Conservation (phyloP, 73 alveolate genomes). For the Breviolum minutum region DNA sequence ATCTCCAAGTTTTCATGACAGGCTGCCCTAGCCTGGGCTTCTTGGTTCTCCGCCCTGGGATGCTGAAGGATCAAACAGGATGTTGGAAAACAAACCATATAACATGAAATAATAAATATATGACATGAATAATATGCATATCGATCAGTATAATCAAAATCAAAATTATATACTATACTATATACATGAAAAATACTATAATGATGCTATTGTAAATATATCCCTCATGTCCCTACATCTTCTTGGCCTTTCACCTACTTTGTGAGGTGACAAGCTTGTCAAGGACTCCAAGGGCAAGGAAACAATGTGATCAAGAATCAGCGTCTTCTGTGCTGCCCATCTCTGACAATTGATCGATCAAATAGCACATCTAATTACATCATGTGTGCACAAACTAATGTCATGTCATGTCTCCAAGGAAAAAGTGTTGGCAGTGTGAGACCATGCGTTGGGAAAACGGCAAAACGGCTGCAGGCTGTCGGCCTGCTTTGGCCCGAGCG, state of each 20-base stretch:
- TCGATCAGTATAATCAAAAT: neutral
- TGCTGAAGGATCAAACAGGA: neutral
- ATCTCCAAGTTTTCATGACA: neutral
- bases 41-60: constrained; percentile 31
- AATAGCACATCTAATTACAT: neutral
- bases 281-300: neutral
- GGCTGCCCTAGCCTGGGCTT: constrained; percentile 19
- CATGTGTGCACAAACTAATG: too few species aligned
- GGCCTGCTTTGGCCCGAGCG: neutral
- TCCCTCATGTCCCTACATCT: neutral
- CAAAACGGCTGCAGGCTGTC: too few species aligned
- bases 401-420: too few species aligned
- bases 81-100: neutral
- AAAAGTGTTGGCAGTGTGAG: too few species aligned
- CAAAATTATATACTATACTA: too few species aligned
- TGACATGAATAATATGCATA: neutral
- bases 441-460: too few species aligned
- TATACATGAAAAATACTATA: neutral
- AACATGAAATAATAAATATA: too few species aligned
- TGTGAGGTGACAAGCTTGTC: too few species aligned
- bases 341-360: neutral
- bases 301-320: neutral
- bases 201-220: neutral
- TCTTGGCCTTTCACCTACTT: neutral
- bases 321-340: neutral